Percentiles rank a stretch among this genome's conserved stretches.
Evolutionary conservation across 768 basidiomycete species (phyloP).

Genomic region (Tylopilus balloui): DNA sequence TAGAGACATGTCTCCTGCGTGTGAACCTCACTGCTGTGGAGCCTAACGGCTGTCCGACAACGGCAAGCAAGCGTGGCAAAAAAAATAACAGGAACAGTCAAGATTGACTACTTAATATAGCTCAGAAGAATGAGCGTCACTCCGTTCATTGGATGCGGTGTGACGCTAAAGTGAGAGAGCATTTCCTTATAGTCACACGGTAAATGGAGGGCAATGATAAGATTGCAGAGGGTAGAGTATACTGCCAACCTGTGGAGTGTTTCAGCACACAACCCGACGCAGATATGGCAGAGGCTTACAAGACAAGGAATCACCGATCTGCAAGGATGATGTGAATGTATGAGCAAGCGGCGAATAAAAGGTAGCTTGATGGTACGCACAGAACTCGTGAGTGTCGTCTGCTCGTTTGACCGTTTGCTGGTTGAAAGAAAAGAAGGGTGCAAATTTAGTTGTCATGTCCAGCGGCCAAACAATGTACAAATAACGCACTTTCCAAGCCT

Average conservation of each 20-base stretch:
- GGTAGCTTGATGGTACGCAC: slow-evolving; percentile 42
- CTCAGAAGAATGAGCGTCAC: slow-evolving; percentile 84
- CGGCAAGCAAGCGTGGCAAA: slow-evolving; percentile 38
- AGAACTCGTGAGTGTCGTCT: slow-evolving; percentile 97
- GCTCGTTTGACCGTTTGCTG: slow-evolving; percentile 96
- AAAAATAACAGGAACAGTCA: slow-evolving; percentile 34
- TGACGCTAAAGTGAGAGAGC: slow-evolving; percentile 89
- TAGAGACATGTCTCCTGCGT: slow-evolving; percentile 40
- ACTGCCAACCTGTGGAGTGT: slow-evolving; percentile 24
- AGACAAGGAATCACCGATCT: slow-evolving; percentile 37
- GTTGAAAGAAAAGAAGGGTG: slow-evolving; percentile 31
- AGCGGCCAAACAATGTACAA: slow-evolving; percentile 45
- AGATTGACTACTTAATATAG: slow-evolving; percentile 44
- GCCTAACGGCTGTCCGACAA: slow-evolving; percentile 23
- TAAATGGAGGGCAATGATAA: slow-evolving; percentile 13
- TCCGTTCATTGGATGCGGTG: slow-evolving; percentile 52
- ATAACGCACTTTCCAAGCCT: slow-evolving; percentile 96
- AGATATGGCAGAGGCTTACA: slow-evolving; percentile 36
- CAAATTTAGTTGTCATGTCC: slow-evolving; percentile 31
- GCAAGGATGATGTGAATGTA: not conserved
- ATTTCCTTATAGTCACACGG: slow-evolving; percentile 10
- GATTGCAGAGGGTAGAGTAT: slow-evolving; percentile 36
- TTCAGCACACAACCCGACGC: slow-evolving; percentile 16
- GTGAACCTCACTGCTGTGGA: slow-evolving; percentile 45
- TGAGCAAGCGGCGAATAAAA: slow-evolving; percentile 6